Conservation (phyloP, 306 rosid genomes). For the Lotus japonicus region DNA sequence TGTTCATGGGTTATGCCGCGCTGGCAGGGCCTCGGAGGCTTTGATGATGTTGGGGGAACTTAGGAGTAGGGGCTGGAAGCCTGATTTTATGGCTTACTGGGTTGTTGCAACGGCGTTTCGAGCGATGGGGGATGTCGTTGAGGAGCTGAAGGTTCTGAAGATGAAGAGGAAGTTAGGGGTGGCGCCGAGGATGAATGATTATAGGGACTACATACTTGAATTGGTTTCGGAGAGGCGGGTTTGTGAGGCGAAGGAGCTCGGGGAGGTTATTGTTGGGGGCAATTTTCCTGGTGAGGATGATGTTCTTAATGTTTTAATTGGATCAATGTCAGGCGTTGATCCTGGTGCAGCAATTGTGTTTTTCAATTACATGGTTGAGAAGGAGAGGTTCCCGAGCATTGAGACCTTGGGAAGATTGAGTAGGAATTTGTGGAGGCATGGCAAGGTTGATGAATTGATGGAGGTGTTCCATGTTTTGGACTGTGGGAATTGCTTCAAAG, state of each 20-base stretch:
- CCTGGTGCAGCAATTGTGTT: constrained; percentile 53
- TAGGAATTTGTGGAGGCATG: constrained; percentile 56
- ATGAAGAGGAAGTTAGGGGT: constrained; percentile 92
- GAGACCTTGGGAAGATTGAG: constrained; percentile 55
- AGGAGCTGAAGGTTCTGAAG: constrained; percentile 64
- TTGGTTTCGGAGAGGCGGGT: constrained; percentile 50
- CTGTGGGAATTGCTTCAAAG: constrained; percentile 46
- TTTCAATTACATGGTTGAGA: constrained; percentile 59
- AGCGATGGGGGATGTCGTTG: constrained; percentile 44
- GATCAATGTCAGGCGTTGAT: constrained; percentile 55
- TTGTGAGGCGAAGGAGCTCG: constrained; percentile 63
- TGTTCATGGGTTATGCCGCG: constrained; percentile 62
- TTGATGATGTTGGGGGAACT: constrained; percentile 53
- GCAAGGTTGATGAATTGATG: constrained; percentile 49
- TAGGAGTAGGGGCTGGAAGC: constrained; percentile 65
- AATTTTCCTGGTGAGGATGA: constrained; percentile 70
- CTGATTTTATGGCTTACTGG: constrained; percentile 90
- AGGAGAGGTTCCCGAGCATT: constrained; percentile 59
- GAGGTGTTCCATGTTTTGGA: constrained; percentile 51
- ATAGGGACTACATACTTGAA: constrained; percentile 51
- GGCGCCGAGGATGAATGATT: constrained; percentile 69
- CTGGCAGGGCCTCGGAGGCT: constrained; percentile 54
- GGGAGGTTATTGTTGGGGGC: constrained; percentile 63
- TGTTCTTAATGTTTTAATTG: constrained; percentile 66
- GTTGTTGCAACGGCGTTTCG: constrained; percentile 56